Conservation (phyloP, 192 early-diverging fungal species). For the Podila clonocystis region DNA sequence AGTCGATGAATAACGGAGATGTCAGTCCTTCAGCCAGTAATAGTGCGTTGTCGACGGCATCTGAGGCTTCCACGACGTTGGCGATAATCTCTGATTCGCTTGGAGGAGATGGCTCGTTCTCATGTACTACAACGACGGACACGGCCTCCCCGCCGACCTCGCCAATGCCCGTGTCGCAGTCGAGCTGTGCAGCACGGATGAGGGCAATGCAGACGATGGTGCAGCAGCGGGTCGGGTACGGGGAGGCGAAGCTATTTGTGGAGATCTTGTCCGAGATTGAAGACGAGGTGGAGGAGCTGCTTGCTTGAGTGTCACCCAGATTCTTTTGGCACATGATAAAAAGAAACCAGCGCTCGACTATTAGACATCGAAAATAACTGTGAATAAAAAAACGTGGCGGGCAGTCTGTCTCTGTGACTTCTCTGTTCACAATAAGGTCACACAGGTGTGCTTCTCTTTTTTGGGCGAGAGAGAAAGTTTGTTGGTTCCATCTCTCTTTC, state of each 20-base stretch:
- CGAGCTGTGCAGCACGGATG: neutral
- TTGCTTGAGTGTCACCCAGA: neutral
- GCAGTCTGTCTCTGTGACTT: too few relatives aligned
- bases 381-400: too few relatives aligned
- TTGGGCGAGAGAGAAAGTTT: too few relatives aligned
- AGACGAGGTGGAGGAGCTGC: constrained; percentile 13
- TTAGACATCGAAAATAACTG: too few relatives aligned
- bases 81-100: neutral
- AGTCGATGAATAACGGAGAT: neutral
- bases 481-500: neutral
- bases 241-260: constrained; percentile 18
- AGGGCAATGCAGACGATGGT: constrained; percentile 9
- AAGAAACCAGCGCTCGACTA: neutral
- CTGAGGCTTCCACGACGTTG: neutral
- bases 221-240: neutral
- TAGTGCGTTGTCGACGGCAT: neutral
- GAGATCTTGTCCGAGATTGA: constrained; percentile 37
- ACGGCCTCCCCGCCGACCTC: constrained; percentile 1
- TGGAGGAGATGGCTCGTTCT: neutral
- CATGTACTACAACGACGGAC: neutral
- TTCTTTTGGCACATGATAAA: neutral
- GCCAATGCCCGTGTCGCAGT: constrained; percentile 6
- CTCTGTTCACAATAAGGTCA: too few relatives aligned
- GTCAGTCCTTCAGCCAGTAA: neutral
- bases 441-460: too few relatives aligned